phyloP scores from a whole-genome alignment of 768 basidiomycete genomes.

The Mrakia frigida region DNA sequence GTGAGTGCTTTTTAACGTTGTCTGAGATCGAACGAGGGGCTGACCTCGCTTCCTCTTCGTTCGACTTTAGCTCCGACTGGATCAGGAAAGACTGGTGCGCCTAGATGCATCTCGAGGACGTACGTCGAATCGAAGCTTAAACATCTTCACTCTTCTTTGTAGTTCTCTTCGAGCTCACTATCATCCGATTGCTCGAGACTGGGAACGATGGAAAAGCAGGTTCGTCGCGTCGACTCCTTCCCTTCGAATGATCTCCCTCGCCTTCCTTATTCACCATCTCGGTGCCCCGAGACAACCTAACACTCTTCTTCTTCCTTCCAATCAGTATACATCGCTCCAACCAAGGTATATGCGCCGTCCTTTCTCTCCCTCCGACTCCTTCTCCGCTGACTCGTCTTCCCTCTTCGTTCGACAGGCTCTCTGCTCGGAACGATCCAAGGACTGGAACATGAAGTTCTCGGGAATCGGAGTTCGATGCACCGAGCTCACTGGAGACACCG shows the following conservation, averaged over 20 bases:
- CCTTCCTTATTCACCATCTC: not conserved
- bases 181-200: conserved; percentile 64
- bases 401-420: conserved; percentile 58
- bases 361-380: not conserved
- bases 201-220: conserved; percentile 52
- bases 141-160: too few relatives aligned
- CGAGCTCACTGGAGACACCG: conserved; percentile 87
- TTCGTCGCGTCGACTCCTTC: not conserved
- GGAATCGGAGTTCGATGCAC: conserved; percentile 71
- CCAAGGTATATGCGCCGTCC: conserved; percentile 55
- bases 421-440: conserved; percentile 73
- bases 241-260: not conserved
- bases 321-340: conserved; percentile 81
- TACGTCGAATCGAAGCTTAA: too few relatives aligned
- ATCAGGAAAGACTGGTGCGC: conserved; percentile 79
- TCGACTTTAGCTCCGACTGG: conserved; percentile 71
- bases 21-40: not conserved
- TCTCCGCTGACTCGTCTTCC: conserved; percentile 11
- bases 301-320: not conserved
- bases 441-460: conserved; percentile 79
- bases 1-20: not conserved
- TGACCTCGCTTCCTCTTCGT: not conserved
- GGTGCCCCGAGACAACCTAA: not conserved
- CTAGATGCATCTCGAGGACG: too few relatives aligned
- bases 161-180: conserved; percentile 76